Evolutionary conservation across 192 early-diverging fungal genomes (phyloP), one percentile per base, ranked within the genome.

Genomic region (Entophlyctis luteolus): DNA sequence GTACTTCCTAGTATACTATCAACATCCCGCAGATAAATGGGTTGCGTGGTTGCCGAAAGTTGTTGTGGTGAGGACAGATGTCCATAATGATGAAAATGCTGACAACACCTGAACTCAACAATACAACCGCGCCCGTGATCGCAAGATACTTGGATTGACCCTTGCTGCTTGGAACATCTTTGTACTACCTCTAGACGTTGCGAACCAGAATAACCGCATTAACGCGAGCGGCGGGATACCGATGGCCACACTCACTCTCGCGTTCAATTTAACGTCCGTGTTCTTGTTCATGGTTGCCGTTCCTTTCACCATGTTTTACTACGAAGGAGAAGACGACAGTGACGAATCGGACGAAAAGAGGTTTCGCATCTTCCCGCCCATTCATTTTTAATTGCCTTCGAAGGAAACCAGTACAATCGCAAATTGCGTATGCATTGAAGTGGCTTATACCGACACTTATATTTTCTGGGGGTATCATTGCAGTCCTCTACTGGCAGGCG

Each of bases 1-100:
- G 48, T 87, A 87, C 69, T 87, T 87, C 67, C 49, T 87, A 25
- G 77, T 83, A 5, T 87, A 87, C 71, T 87, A 85, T 56, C 85
- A 87, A 63, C 85, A 87, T 59, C 85, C 85, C 10, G 72, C 84
- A 59, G 85, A 87, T 71, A 85, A 83, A 60, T 84, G 81, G 81
- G 79, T 83, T 2, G 85, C 85, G 27, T 87, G 85, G 85, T 77
- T 86, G 46, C 85, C 85, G 22, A 87, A 87, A 70, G 49, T 81
- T 31, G 78, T 87, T 18, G 85, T 86, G 42, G 85, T 87, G 67
- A 31, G 72, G 33, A 52, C 10, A 47, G 16, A 28, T n/a, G 10
- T 12, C 49, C 35, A 47, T 6, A 27, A 18, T 32, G 34, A 29
- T 42, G n/a, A 42, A 42, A 42, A 42, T 42, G n/a, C 8, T 42